Evolutionary conservation across 2,329 filamentous ascomycete species (phyloP), one percentile per base, ranked within the genome.

Genomic region (Aspergillus sp.): DNA sequence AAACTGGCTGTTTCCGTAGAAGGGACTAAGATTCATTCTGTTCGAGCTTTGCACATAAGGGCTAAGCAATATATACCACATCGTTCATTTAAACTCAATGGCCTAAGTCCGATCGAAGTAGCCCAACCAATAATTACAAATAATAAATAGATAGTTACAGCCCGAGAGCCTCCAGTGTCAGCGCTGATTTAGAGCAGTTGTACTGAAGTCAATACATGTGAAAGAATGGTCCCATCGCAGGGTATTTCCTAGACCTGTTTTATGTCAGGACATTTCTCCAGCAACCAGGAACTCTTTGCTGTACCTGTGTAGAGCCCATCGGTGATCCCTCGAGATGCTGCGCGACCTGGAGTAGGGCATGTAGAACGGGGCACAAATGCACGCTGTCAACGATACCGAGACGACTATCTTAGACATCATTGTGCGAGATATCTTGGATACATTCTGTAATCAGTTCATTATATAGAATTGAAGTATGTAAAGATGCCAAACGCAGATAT

Each of bases 301-400:
- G 22, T 30, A 40, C 37, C 37, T 30, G 27, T 40, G 4, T 6
- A 17, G 37, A 9, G 11, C 12, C 17, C 15, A 17, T 17, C 6
- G 37, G 3, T 6, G 9, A 2, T 33, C n/a, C 22, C 15, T 19
- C 9, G 4, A 9, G 15, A 15, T 52, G 17, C 19, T 30, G 27
- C 27, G 52, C 1, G 59, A 59, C 8, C 15, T 48, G 2, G 20
- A 12, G 40, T 61, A 61, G 6, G 59, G 59, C 1, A 57, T 15
- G 19, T 57, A 57, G 47, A 60, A 61, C 1, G 59, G 59, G 3
- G 45, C 46, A 19, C 54, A 61, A 15, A 61, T 44, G 3, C 54
- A 51, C 2, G 54, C 54, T 30, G 39, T 27, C 15, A 61, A 22
- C 4, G 59, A 61, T 12, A 30, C 33, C 3, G 51, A 39, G 4